phyloP scores from a whole-genome alignment of 768 basidiomycete genomes.

The Suillus brevipes region DNA sequence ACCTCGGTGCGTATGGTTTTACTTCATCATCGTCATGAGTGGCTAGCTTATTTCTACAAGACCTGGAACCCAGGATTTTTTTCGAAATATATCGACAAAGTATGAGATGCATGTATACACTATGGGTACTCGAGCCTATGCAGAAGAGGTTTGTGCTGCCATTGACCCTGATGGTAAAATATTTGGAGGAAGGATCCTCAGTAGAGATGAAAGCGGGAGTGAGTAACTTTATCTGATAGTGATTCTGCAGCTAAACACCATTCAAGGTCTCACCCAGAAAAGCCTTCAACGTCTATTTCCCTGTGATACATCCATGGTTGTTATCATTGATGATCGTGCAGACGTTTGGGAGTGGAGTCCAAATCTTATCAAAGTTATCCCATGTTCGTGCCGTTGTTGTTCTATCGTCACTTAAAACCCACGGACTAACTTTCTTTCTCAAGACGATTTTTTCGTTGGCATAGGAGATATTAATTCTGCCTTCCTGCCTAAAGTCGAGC shows the following conservation, averaged over 20 bases:
- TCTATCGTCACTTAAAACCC: not conserved
- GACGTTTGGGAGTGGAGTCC: constrained; percentile 99
- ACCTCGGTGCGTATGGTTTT: constrained; percentile 65
- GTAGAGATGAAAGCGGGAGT: constrained; percentile 97
- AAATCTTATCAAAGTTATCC: constrained; percentile 94
- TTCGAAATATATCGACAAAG: constrained; percentile 65
- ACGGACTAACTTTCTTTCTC: constrained; percentile 9
- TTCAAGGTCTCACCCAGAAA: constrained; percentile 84
- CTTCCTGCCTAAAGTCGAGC: constrained; percentile 80
- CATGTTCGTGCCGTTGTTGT: constrained; percentile 59
- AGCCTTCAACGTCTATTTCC: constrained; percentile 91
- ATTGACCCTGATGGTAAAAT: constrained; percentile 87
- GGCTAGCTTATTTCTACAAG: constrained; percentile 36
- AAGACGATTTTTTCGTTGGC: constrained; percentile 97
- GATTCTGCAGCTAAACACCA: constrained; percentile 15
- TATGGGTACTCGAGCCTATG: constrained; percentile 98
- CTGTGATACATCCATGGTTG: constrained; percentile 97
- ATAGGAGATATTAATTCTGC: constrained; percentile 98
- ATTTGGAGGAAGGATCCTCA: constrained; percentile 87
- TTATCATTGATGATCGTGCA: constrained; percentile 96
- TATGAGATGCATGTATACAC: constrained; percentile 99
- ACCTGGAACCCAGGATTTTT: constrained; percentile 83
- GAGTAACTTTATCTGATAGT: constrained; percentile 34
- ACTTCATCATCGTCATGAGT: not conserved
- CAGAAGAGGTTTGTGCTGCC: constrained; percentile 90